Evolutionary conservation across 345 rosid species (phyloP).

Genomic region (Anacardium occidentale): DNA sequence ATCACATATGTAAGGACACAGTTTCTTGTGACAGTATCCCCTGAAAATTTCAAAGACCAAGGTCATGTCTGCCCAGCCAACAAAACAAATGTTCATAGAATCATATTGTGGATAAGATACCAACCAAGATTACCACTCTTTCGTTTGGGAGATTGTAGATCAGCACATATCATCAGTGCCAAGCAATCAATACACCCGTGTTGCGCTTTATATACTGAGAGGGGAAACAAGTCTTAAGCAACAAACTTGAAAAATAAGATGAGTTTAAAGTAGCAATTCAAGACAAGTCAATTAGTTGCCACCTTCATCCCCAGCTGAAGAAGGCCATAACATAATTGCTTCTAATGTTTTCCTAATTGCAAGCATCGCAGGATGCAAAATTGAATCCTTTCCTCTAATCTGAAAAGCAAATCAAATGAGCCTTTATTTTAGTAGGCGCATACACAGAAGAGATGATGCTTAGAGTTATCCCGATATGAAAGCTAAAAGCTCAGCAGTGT

Average conservation of each 20-base stretch:
- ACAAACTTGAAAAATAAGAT: conserved; percentile 10
- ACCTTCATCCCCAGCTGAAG: conserved; percentile 72
- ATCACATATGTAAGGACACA: conserved; percentile 51
- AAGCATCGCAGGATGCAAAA: conserved; percentile 44
- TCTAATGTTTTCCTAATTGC: conserved; percentile 54
- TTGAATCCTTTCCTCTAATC: conserved; percentile 65
- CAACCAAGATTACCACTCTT: conserved; percentile 37
- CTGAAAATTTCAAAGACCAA: conserved; percentile 37
- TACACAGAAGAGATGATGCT: conserved; percentile 16
- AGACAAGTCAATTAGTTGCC: conserved; percentile 19
- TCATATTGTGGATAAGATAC: conserved; percentile 19
- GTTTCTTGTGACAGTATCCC: conserved; percentile 30
- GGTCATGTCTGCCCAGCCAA: conserved; percentile 17
- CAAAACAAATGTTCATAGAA: not conserved
- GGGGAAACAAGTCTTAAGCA: conserved; percentile 11
- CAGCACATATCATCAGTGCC: conserved; percentile 75
- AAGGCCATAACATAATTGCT: conserved; percentile 68
- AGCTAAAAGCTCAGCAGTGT: not conserved
- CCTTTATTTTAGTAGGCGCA: conserved; percentile 22
- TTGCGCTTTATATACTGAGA: conserved; percentile 79
- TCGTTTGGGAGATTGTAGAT: conserved; percentile 52
- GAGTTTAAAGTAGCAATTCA: conserved; percentile 3
- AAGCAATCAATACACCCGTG: conserved; percentile 95
- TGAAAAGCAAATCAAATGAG: conserved; percentile 23
- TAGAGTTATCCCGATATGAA: conserved; percentile 8